phyloP scores from a whole-genome alignment of 2,329 filamentous ascomycete species.

The Huntiella abstrusa region DNA sequence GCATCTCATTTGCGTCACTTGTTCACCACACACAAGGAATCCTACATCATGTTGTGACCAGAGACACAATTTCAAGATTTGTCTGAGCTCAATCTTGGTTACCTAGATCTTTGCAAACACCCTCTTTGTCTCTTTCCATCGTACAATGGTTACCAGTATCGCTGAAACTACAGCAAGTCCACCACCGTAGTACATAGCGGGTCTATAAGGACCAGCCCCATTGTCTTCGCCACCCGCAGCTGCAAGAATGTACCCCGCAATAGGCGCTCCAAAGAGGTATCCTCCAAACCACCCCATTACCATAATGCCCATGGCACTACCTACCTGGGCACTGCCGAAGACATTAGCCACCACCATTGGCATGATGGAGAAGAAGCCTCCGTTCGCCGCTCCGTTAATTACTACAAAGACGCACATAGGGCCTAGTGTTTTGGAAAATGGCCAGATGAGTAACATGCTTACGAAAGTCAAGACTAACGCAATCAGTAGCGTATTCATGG shows the following conservation, averaged over 20 bases:
- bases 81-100: too few relatives aligned
- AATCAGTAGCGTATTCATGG: conserved; percentile 34
- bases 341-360: conserved; percentile 42
- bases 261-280: conserved; percentile 40
- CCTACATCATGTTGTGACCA: too few relatives aligned
- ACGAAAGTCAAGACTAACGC: conserved; percentile 32
- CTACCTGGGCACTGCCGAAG: conserved; percentile 34
- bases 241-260: conserved; percentile 39
- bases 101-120: conserved; percentile 15
- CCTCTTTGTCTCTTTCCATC: conserved; percentile 23
- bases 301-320: conserved; percentile 42
- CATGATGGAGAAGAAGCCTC: conserved; percentile 45
- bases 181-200: conserved; percentile 44
- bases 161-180: conserved; percentile 29
- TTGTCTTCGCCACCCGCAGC: conserved; percentile 31
- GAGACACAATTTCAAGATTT: too few relatives aligned
- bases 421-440: conserved; percentile 32
- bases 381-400: conserved; percentile 40
- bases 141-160: conserved; percentile 23
- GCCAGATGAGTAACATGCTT: conserved; percentile 44
- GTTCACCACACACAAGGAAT: too few relatives aligned
- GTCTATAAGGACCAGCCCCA: conserved; percentile 34
- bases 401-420: conserved; percentile 38
- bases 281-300: conserved; percentile 41
- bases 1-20: too few relatives aligned